Evolutionary conservation across 2,329 filamentous ascomycete genomes (phyloP), one percentile per base, ranked within the genome.

Genomic region (Plectosphaerella cucumerina): DNA sequence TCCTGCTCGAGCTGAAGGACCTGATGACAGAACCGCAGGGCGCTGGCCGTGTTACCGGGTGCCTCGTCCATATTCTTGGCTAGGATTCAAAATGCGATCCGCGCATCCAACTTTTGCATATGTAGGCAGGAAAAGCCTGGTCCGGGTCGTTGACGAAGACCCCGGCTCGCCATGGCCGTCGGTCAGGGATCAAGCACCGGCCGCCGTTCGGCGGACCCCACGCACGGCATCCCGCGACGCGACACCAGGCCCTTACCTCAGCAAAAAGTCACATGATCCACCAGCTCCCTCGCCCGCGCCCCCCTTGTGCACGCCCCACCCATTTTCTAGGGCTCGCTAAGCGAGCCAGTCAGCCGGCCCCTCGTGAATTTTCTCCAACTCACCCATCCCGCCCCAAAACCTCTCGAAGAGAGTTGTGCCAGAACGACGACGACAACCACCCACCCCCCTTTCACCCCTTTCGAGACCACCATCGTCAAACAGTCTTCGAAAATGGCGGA

Each of bases 401-500:
- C 47, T 56, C 48, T 44, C 20, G 31, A n/a, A n/a, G n/a, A 48
- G 48, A 42, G 26, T 47, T 50, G 53, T 53, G 35, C 8, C 8
- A 15, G 39, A 42, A 50, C 26, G 50, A 48, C 50, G 52, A 53
- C 54, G 53, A 45, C 53, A 55, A 56, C 48, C 52, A 48, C 44
- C 53, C 47, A n/a, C 21, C 21, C 35, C 35, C 22, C 35, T 22
- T 35, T 35, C 33, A 35, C 42, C 37, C 26, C 61, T 48, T 48
- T 59, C 61, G 59, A 65, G 60, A 66, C 50, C 35, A 48, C 51
- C 64, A 59, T 45, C 58, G 53, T 54, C 51, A 52, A 58, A 60
- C 58, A 75, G 70, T 70, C 77, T 78, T 78, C n/a, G 81, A 95
- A 78, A 76, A 96, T 97, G 93, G 89, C 92, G 79, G 89, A 92